Percentiles rank a stretch among this genome's conserved stretches.
Evolutionary conservation across 2,329 filamentous ascomycete genomes (phyloP).

Genomic region (Colletotrichum euphorbiae): DNA sequence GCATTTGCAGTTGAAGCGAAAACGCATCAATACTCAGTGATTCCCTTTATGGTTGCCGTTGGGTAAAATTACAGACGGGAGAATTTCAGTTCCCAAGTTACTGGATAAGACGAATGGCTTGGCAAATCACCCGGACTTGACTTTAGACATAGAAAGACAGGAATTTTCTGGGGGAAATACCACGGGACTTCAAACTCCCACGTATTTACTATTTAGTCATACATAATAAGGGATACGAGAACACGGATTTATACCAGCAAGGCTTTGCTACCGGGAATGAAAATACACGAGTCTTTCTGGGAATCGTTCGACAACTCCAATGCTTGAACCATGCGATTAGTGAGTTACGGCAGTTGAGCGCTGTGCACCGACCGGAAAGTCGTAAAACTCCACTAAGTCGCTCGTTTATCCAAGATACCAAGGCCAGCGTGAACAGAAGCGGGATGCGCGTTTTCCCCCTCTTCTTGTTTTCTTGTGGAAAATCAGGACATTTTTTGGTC

Average conservation of each 20-base stretch:
- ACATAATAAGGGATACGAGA: slow-evolving; percentile 4
- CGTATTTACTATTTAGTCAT: slow-evolving; percentile 18
- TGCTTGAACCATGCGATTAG: background rate
- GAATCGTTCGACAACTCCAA: background rate
- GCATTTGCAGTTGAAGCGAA: background rate
- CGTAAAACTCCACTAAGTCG: background rate
- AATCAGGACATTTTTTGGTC: background rate
- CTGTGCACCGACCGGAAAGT: background rate
- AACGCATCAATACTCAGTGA: slow-evolving; percentile 3
- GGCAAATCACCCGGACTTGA: background rate
- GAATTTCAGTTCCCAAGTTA: background rate
- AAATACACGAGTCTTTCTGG: background rate
- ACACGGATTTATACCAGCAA: background rate
- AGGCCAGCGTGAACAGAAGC: slow-evolving; percentile 16
- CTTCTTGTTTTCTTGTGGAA: background rate
- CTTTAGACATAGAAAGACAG: background rate
- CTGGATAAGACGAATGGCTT: background rate
- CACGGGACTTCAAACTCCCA: slow-evolving; percentile 4
- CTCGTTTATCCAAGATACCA: slow-evolving; percentile 27
- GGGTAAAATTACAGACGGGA: background rate
- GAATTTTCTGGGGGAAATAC: background rate
- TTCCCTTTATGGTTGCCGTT: slow-evolving; percentile 12
- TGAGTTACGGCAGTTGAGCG: background rate
- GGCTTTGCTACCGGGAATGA: background rate
- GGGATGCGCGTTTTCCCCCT: background rate